A percentile compares a stretch with the other conserved stretches of the same genome.
phyloP scores from a whole-genome alignment of 306 rosid species.

The Albizia julibrissin region DNA sequence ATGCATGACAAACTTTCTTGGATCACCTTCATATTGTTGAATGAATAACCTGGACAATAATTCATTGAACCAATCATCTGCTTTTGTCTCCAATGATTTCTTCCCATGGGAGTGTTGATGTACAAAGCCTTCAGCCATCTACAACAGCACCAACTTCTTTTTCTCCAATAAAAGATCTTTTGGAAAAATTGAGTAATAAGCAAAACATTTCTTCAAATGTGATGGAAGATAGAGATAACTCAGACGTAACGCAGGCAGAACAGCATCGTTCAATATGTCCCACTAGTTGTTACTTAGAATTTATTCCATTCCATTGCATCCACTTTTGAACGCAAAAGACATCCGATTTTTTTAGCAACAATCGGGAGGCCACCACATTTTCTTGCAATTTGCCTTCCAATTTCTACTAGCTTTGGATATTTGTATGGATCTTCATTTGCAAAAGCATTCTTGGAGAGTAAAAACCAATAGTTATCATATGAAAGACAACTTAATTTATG shows the following conservation, averaged over 20 bases:
- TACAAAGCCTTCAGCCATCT: conserved; percentile 51
- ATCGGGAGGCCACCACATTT: conserved; percentile 53
- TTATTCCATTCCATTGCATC: conserved; percentile 44
- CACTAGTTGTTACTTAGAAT: conserved; percentile 39
- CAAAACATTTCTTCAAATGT: conserved; percentile 33
- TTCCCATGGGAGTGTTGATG: not conserved
- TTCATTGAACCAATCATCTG: conserved; percentile 31
- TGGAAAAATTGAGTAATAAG: conserved; percentile 39
- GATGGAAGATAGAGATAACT: conserved; percentile 34
- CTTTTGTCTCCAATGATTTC: conserved; percentile 26
- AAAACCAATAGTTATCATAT: conserved; percentile 39
- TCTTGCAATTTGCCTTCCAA: conserved; percentile 40
- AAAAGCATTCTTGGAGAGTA: conserved; percentile 47
- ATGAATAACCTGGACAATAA: conserved; percentile 35
- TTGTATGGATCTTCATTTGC: conserved; percentile 15
- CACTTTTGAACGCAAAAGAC: conserved; percentile 34
- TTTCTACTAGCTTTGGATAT: conserved; percentile 24
- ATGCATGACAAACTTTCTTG: conserved; percentile 28
- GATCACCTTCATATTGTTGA: not conserved
- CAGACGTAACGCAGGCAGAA: conserved; percentile 31
- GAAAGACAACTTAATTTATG: conserved; percentile 30
- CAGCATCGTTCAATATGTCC: conserved; percentile 40
- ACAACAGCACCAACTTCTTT: conserved; percentile 20
- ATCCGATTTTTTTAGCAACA: conserved; percentile 49
- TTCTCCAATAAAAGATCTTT: conserved; percentile 3